Evolutionary conservation across 2,329 filamentous ascomycete species (phyloP).

Genomic region (Penicillium sp.): DNA sequence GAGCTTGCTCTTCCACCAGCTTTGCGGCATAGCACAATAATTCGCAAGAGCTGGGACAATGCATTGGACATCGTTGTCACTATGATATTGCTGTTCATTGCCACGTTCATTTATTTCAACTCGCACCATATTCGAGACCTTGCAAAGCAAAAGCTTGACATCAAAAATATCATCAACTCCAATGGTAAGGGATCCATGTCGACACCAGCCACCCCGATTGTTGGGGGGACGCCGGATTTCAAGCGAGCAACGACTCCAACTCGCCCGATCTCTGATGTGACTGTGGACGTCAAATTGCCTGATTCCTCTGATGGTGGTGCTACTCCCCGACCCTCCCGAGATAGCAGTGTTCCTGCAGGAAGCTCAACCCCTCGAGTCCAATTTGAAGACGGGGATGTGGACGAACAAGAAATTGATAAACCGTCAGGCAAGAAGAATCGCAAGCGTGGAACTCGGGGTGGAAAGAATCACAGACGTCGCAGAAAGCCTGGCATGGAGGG

Average conservation of each 20-base stretch:
- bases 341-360: conserved; percentile 16
- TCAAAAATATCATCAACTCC: conserved; percentile 45
- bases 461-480: conserved; percentile 60
- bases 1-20: conserved; percentile 40
- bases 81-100: conserved; percentile 40
- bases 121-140: conserved; percentile 41
- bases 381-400: conserved; percentile 39
- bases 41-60: conserved; percentile 48
- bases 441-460: conserved; percentile 65
- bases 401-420: conserved; percentile 38
- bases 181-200: conserved; percentile 38
- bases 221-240: conserved; percentile 24
- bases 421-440: conserved; percentile 66
- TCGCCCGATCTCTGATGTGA: conserved; percentile 27
- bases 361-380: conserved; percentile 37
- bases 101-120: conserved; percentile 45
- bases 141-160: conserved; percentile 45
- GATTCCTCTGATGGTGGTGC: conserved; percentile 21
- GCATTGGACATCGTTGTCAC: conserved; percentile 45
- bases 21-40: conserved; percentile 43
- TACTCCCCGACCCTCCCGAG: conserved; percentile 30
- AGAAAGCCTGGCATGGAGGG: conserved; percentile 54
- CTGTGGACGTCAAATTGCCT: conserved; percentile 30
- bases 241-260: conserved; percentile 26
- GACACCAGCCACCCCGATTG: conserved; percentile 39